These are phyloP conservation scores for Annulohypoxylon maeteangense DNA, from an alignment of 495 filamentous ascomycete species.

Conservation along the genomic window DNA sequence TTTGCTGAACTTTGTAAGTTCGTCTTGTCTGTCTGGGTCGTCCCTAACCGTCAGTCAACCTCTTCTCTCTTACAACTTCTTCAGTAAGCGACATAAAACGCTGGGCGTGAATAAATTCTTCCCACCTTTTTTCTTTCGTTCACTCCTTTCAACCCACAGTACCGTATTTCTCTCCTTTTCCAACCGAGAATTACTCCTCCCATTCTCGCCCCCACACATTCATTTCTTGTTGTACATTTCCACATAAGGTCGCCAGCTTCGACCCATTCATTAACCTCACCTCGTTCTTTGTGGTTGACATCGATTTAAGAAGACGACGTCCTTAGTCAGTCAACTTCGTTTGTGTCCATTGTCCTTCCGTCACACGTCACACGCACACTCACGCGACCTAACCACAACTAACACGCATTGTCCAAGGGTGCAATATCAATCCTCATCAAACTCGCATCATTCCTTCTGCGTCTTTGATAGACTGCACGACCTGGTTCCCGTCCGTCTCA, in stretches of 20 bases:
- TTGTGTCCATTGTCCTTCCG: constrained; percentile 13
- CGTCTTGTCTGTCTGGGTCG: background rate
- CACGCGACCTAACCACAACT: constrained; percentile 16
- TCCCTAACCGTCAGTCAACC: background rate
- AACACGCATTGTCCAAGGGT: constrained; percentile 39
- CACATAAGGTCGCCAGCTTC: constrained; percentile 54
- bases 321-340: background rate
- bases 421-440: constrained; percentile 37
- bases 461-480: constrained; percentile 48
- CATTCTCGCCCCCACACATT: constrained; percentile 42
- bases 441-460: constrained; percentile 44
- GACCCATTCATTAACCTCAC: constrained; percentile 40
- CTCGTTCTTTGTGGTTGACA: constrained; percentile 35
- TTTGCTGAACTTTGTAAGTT: constrained; percentile 26
- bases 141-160: constrained; percentile 21
- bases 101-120: constrained; percentile 29
- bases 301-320: constrained; percentile 5
- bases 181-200: constrained; percentile 43
- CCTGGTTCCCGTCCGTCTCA: constrained; percentile 28
- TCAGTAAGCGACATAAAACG: constrained; percentile 30
- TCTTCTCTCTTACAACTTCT: background rate
- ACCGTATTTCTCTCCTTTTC: constrained; percentile 30
- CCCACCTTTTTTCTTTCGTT: constrained; percentile 27
- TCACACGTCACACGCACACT: constrained; percentile 36
- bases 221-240: constrained; percentile 44